These are phyloP conservation scores for Xylariaceae sp. DNA, from an alignment of 2,329 filamentous ascomycete species.

Conservation along the genomic window DNA sequence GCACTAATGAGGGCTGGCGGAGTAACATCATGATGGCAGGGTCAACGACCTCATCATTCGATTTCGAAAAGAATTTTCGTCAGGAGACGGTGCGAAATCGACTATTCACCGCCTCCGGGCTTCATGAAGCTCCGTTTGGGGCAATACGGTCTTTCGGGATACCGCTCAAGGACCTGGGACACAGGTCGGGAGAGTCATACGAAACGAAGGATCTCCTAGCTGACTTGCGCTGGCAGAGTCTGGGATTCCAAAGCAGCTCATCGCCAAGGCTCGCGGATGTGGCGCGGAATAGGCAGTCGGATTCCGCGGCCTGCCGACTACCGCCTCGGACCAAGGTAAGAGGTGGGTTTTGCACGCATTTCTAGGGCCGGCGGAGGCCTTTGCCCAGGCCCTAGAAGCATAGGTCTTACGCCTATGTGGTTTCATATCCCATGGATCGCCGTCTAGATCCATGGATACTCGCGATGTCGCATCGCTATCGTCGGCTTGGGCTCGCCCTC, in stretches of 20 bases:
- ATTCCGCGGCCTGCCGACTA: neutral
- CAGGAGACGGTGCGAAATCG: neutral
- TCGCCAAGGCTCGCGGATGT: neutral
- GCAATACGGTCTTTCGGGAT: neutral
- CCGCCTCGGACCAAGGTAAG: neutral
- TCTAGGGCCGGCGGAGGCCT: neutral
- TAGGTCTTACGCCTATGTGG: neutral
- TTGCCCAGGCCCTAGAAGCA: neutral
- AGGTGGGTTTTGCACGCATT: neutral
- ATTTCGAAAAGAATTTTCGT: neutral
- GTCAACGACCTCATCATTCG: no score
- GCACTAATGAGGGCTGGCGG: neutral
- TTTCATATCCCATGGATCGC: neutral
- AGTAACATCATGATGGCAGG: neutral
- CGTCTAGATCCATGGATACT: neutral
- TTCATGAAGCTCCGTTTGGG: neutral
- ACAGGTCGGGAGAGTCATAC: neutral
- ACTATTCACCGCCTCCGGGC: neutral
- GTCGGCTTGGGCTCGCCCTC: neutral
- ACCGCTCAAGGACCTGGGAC: neutral
- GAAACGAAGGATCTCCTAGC: neutral
- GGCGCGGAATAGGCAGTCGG: neutral
- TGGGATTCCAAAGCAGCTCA: neutral
- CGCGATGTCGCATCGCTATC: neutral
- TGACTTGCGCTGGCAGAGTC: neutral